Evolutionary conservation across 2,329 filamentous ascomycete genomes (phyloP).

Genomic region (Aspergillus aculeatus): DNA sequence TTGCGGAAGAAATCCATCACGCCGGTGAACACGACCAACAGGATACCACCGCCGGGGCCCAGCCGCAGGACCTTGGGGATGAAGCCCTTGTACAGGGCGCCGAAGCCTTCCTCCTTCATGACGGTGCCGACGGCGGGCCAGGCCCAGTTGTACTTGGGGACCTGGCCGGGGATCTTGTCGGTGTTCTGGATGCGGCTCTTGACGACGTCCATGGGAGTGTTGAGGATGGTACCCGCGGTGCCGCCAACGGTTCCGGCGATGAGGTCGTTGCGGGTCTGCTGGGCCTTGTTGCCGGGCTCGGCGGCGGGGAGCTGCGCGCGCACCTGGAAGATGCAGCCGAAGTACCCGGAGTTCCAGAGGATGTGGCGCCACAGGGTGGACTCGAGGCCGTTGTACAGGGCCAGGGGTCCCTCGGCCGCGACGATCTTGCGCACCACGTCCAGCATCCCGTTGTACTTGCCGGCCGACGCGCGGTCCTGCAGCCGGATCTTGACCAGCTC

Average conservation of each 20-base stretch:
- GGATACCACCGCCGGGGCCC: constrained; percentile 66
- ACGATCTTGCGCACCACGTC: constrained; percentile 66
- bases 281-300: constrained; percentile 67
- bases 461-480: constrained; percentile 89
- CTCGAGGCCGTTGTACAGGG: constrained; percentile 95
- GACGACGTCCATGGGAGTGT: constrained; percentile 95
- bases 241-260: constrained; percentile 84
- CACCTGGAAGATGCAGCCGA: constrained; percentile 98
- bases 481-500: constrained; percentile 98
- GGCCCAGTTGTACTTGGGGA: constrained; percentile 98
- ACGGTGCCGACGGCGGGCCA: constrained; percentile 84
- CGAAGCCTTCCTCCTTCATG: constrained; percentile 88
- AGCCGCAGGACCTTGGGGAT: constrained; percentile 85
- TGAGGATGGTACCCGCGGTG: constrained; percentile 84
- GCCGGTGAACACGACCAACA: constrained; percentile 51
- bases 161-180: constrained; percentile 72
- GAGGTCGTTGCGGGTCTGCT: constrained; percentile 83
- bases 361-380: constrained; percentile 95
- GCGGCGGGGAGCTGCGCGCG: constrained; percentile 77
- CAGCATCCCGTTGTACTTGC: constrained; percentile 60
- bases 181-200: constrained; percentile 98
- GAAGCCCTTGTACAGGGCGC: constrained; percentile 96
- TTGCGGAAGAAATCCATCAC: constrained; percentile 80
- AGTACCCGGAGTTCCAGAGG: constrained; percentile 93
- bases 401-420: constrained; percentile 75